Evolutionary conservation across 352 stramenopile species (phyloP).

Genomic region (Pythium dissotocum): DNA sequence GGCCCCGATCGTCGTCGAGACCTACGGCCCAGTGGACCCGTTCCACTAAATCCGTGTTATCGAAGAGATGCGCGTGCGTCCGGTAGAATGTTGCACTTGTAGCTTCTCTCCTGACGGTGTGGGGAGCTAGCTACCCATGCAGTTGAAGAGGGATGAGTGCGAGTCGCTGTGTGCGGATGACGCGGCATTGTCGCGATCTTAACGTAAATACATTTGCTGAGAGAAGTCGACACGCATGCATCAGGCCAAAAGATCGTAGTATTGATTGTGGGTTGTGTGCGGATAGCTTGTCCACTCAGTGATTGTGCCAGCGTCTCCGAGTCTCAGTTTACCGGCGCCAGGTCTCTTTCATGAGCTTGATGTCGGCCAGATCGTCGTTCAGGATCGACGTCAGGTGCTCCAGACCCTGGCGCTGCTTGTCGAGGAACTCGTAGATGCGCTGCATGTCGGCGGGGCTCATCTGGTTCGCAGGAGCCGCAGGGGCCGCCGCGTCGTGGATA

Average conservation of each 20-base stretch:
- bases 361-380: slow-evolving; percentile 84
- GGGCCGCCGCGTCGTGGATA: slow-evolving; percentile 51
- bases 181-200: slow-evolving; percentile 21
- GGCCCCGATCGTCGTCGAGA: slow-evolving; percentile 86
- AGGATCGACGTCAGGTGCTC: slow-evolving; percentile 83
- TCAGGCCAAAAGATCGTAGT: background rate
- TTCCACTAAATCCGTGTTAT: slow-evolving; percentile 54
- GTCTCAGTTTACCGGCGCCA: slow-evolving; percentile 64
- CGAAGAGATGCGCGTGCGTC: slow-evolving; percentile 9
- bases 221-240: slow-evolving; percentile 1
- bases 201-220: slow-evolving; percentile 33
- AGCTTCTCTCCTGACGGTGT: background rate
- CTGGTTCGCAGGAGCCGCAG: slow-evolving; percentile 41
- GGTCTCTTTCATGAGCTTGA: slow-evolving; percentile 87
- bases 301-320: background rate
- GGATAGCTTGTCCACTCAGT: slow-evolving; percentile 3
- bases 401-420: slow-evolving; percentile 83
- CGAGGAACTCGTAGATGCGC: slow-evolving; percentile 79
- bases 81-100: background rate
- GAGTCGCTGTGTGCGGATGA: background rate
- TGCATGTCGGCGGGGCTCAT: slow-evolving; percentile 76
- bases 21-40: slow-evolving; percentile 82
- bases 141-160: slow-evolving; percentile 4
- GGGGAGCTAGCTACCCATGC: too few relatives aligned
- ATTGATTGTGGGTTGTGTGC: background rate